phyloP scores from a whole-genome alignment of 1,284 basidiomycete genomes.

The Pseudozyma tsukubaensis region DNA sequence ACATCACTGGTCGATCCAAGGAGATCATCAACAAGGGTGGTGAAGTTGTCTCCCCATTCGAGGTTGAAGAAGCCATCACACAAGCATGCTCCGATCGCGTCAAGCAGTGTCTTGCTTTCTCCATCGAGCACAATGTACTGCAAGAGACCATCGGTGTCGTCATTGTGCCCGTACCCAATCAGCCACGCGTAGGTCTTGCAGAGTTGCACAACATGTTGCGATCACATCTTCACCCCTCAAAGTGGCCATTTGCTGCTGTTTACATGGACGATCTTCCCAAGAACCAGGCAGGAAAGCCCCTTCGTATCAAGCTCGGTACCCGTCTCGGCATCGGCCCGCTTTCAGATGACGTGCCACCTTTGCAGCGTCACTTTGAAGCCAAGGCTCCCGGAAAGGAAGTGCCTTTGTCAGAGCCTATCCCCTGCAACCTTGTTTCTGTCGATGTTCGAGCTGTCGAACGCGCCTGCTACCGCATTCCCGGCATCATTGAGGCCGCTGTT shows the following conservation, averaged over 20 bases:
- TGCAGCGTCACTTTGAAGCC: slow-evolving; percentile 68
- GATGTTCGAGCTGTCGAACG: slow-evolving; percentile 68
- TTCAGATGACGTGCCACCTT: slow-evolving; percentile 66
- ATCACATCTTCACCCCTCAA: slow-evolving; percentile 66
- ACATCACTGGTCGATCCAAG: slow-evolving; percentile 68
- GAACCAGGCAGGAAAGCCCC: slow-evolving; percentile 68
- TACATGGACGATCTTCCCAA: slow-evolving; percentile 69
- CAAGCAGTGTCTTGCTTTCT: slow-evolving; percentile 68
- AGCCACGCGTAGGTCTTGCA: slow-evolving; percentile 67
- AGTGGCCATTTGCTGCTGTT: slow-evolving; percentile 68
- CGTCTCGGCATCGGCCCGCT: slow-evolving; percentile 67
- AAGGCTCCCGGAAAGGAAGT: slow-evolving; percentile 66
- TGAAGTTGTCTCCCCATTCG: slow-evolving; percentile 68
- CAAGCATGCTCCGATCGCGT: slow-evolving; percentile 66
- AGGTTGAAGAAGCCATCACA: slow-evolving; percentile 68
- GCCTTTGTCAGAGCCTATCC: slow-evolving; percentile 66
- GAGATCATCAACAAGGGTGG: slow-evolving; percentile 70
- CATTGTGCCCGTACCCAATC: slow-evolving; percentile 66
- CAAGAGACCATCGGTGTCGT: slow-evolving; percentile 69
- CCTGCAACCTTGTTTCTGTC: slow-evolving; percentile 65
- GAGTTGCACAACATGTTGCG: slow-evolving; percentile 68
- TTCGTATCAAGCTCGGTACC: slow-evolving; percentile 68
- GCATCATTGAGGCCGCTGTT: slow-evolving; percentile 67
- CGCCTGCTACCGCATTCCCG: slow-evolving; percentile 68
- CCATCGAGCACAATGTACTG: slow-evolving; percentile 67